Evolutionary conservation across 306 rosid species (phyloP).

Genomic region (Castanospermum australe): DNA sequence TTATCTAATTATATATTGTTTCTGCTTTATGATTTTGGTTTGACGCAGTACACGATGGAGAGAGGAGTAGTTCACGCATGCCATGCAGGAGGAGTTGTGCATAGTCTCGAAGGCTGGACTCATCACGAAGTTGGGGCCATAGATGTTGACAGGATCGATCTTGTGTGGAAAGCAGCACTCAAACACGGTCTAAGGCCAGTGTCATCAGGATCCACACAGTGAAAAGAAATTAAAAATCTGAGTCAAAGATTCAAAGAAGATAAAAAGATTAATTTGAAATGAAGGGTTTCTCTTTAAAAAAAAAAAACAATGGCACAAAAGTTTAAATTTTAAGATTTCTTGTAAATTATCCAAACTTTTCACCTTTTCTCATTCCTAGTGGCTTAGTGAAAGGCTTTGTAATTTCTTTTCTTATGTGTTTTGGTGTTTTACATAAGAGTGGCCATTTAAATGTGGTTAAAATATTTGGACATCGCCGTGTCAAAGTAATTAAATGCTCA

Average conservation of each 20-base stretch:
- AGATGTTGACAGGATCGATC: slow-evolving; percentile 74
- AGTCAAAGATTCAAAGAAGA: not conserved
- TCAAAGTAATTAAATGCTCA: not conserved
- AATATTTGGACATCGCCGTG: not conserved
- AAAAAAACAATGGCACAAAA: too few relatives aligned
- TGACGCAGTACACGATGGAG: slow-evolving; percentile 74
- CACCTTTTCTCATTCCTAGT: too few relatives aligned
- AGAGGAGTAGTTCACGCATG: slow-evolving; percentile 96
- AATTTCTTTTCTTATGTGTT: not conserved
- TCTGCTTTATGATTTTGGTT: not conserved
- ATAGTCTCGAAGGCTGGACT: slow-evolving; percentile 78
- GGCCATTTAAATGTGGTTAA: not conserved
- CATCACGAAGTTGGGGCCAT: slow-evolving; percentile 93
- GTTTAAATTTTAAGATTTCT: too few relatives aligned
- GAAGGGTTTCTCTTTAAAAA: too few relatives aligned
- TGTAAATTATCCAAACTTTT: too few relatives aligned
- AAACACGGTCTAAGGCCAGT: slow-evolving; percentile 78
- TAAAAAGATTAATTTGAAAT: not conserved
- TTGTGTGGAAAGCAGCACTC: slow-evolving; percentile 88
- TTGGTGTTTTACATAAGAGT: not conserved
- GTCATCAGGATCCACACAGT: slow-evolving; percentile 26
- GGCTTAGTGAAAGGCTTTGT: not conserved
- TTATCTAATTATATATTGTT: not conserved
- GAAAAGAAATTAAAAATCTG: not conserved
- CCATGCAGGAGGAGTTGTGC: slow-evolving; percentile 94